Evolutionary conservation across 225 moss, liverwort and hornwort genomes (phyloP).

Genomic region (Neckera pumila): DNA sequence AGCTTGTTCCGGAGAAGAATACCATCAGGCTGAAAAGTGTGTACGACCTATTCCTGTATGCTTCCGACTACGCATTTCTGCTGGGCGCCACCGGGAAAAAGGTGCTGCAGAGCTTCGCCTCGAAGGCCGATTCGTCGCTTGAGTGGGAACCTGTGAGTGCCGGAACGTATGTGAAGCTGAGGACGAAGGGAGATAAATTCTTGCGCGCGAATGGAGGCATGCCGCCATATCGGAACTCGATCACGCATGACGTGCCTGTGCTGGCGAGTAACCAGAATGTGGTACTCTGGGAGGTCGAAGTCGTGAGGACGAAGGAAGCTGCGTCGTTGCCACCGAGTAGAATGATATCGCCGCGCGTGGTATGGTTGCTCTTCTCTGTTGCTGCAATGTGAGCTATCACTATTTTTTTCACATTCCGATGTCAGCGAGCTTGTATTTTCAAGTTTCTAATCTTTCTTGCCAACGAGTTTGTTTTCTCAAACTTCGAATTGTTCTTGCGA

Average conservation of each 20-base stretch:
- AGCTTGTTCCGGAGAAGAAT: conserved; percentile 24
- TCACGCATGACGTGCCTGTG: conserved; percentile 75
- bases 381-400: neutral
- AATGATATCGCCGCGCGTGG: neutral
- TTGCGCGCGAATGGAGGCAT: conserved; percentile 56
- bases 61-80: conserved; percentile 31
- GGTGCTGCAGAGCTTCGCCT: conserved; percentile 49
- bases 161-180: conserved; percentile 29
- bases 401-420: neutral
- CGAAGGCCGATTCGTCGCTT: conserved; percentile 43
- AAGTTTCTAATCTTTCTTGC: neutral
- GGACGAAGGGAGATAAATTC: conserved; percentile 33
- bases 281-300: conserved; percentile 68
- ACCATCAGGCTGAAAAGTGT: conserved; percentile 57
- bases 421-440: neutral
- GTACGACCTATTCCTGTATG: conserved; percentile 44
- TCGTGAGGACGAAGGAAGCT: conserved; percentile 22
- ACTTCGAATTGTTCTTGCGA: neutral
- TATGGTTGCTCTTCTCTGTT: neutral
- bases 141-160: conserved; percentile 60
- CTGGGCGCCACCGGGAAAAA: conserved; percentile 55
- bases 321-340: neutral
- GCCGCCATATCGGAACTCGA: conserved; percentile 64
- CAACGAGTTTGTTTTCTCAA: neutral
- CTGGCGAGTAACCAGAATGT: conserved; percentile 33